Evolutionary conservation across 1,139 yeast species (phyloP), one percentile per base, ranked within the genome.

Genomic region (Suhomyces coccinellae): DNA sequence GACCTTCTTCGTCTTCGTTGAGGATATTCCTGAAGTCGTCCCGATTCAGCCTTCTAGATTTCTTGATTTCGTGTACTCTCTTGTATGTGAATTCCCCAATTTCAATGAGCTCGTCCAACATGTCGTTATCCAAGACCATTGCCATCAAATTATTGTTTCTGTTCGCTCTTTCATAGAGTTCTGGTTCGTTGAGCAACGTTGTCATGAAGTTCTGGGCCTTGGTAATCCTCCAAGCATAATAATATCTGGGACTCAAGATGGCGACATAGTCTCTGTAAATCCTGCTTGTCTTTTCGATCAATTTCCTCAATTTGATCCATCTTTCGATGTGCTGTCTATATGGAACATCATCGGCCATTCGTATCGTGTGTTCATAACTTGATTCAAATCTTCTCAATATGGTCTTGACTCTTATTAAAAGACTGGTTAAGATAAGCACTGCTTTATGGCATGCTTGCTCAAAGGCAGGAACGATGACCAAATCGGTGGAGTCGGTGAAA

Each of bases 181-280:
- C 48, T 2, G 37, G 42, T 16, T 39, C 48, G 3, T 24, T 34
- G n/a, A 50, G 46, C 10, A 52, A 32, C 12, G 44, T 35, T 11
- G 38, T 31, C 30, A 54, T 46, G 28, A 47, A 47, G n/a, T 28
- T 40, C 34, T 73, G 79, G 3, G 73, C 71, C 46, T 75, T 77
- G 33, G 73, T 67, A n/a, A 71, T 63, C 52, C 75, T 65, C 83
- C 82, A 77, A 0, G 82, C 80, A 54, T 69, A 71, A 52, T 72
- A 78, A 54, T 77, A 76, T 35, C 76, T 59, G 41, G 71, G 66
- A 42, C 78, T 68, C 14, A 54, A 46, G 16, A 49, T 42, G 1
- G 47, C 42, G 15, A 53, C 33, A 26, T 47, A 50, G 12, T 44
- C 50, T 28, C 50, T 36, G 40, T 50, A 51, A 3, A 50, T 33